A percentile compares a stretch with the other conserved stretches of the same genome.
Conservation (phyloP, 768 basidiomycete genomes). For the Clitopilus passeckerianus region DNA sequence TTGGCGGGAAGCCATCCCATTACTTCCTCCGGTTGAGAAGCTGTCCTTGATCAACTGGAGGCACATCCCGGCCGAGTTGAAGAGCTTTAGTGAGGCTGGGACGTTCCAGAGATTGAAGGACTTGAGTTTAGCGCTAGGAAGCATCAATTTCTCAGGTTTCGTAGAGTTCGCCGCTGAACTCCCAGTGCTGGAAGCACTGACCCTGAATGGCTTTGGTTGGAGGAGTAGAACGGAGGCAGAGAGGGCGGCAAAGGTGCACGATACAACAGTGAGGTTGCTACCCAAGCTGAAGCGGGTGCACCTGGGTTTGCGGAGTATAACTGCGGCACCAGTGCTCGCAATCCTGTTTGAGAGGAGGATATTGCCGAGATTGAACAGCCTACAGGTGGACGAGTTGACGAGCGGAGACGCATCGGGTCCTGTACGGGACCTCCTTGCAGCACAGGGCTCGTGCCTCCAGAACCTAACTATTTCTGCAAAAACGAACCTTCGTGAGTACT, state of each 20-base stretch:
- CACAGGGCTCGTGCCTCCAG: conserved; percentile 1
- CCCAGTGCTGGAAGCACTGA: conserved; percentile 1
- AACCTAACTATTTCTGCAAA: conserved; percentile 8
- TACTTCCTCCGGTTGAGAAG: background rate
- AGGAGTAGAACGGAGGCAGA: conserved; percentile 1
- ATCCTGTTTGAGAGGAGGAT: conserved; percentile 1
- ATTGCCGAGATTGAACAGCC: conserved; percentile 1
- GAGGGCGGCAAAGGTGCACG: background rate
- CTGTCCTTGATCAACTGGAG: background rate
- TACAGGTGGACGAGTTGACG: conserved; percentile 4
- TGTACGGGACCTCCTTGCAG: conserved; percentile 1
- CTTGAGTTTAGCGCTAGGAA: conserved; percentile 1
- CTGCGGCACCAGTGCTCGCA: conserved; percentile 3
- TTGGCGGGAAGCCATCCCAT: background rate
- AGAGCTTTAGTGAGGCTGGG: conserved; percentile 5
- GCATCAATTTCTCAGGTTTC: conserved; percentile 4
- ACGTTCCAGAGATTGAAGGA: background rate
- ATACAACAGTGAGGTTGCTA: background rate
- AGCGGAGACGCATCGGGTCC: background rate
- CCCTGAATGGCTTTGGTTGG: conserved; percentile 6
- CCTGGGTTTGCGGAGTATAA: conserved; percentile 3
- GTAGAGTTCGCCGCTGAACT: conserved; percentile 2
- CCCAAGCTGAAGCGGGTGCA: conserved; percentile 2
- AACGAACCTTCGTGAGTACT: conserved; percentile 4
- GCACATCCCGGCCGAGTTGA: background rate